These are phyloP conservation scores for Postia placenta DNA, from an alignment of 768 basidiomycete genomes.

Conservation along the genomic window DNA sequence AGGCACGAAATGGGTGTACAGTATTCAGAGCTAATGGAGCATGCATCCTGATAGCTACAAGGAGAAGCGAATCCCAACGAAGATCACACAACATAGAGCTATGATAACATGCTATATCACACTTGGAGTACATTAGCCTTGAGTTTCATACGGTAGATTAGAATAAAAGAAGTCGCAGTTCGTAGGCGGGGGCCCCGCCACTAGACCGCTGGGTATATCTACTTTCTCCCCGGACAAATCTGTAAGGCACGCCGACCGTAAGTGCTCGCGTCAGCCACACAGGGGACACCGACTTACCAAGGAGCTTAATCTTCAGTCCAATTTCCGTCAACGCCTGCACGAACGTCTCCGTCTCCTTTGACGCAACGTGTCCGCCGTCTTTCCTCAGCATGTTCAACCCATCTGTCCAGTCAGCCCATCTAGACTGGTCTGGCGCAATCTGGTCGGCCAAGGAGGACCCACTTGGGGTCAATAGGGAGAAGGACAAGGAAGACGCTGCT, in stretches of 20 bases:
- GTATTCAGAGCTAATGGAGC: too few species aligned
- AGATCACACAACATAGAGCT: too few species aligned
- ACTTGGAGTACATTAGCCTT: constrained; percentile 5
- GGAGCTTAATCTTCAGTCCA: constrained; percentile 84
- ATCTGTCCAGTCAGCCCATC: constrained; percentile 94
- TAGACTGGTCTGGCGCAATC: constrained; percentile 65
- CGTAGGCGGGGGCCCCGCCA: constrained; percentile 71
- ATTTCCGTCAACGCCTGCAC: constrained; percentile 87
- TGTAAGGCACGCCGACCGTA: too few species aligned
- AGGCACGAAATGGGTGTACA: too few species aligned
- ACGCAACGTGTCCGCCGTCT: constrained; percentile 78
- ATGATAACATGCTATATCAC: too few species aligned
- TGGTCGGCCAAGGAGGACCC: constrained; percentile 74
- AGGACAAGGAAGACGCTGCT: constrained; percentile 64
- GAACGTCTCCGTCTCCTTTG: constrained; percentile 81
- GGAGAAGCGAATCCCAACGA: too few species aligned
- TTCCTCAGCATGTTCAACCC: constrained; percentile 82
- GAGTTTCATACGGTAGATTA: constrained; percentile 34
- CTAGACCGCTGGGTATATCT: constrained; percentile 77
- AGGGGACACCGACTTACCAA: constrained; percentile 46
- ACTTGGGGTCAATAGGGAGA: constrained; percentile 65
- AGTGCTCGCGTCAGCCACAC: not conserved
- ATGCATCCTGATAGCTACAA: too few species aligned
- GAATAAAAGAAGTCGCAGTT: constrained; percentile 87
- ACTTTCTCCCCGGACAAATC: constrained; percentile 88